These are phyloP conservation scores for Kingdonia uniflora DNA, from an alignment of 164 flowering plant genomes.

Conservation along the genomic window DNA sequence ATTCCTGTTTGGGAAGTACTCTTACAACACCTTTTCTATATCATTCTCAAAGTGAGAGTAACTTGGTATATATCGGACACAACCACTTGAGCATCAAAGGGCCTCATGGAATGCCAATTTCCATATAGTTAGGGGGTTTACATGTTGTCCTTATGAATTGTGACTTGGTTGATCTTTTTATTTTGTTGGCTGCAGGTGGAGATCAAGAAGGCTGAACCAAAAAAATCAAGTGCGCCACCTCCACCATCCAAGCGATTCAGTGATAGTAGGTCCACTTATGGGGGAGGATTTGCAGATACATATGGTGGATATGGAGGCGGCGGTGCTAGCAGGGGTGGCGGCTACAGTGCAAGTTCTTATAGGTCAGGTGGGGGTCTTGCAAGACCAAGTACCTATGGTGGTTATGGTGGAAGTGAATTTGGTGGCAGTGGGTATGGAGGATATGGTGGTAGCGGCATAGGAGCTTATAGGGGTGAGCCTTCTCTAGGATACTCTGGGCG, in stretches of 20 bases:
- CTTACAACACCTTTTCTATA: too few relatives aligned
- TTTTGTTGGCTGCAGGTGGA: constrained; percentile 56
- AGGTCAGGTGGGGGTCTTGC: constrained; percentile 40
- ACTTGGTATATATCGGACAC: too few relatives aligned
- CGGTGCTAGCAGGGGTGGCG: constrained; percentile 19
- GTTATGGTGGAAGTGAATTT: constrained; percentile 43
- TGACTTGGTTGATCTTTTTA: constrained; percentile 14
- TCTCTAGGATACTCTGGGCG: constrained; percentile 54
- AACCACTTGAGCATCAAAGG: too few relatives aligned
- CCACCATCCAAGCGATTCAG: constrained; percentile 42
- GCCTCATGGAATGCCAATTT: too few relatives aligned
- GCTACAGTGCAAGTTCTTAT: constrained; percentile 41
- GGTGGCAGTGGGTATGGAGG: constrained; percentile 51
- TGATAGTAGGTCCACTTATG: constrained; percentile 41
- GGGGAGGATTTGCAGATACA: constrained; percentile 52
- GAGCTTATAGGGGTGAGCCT: constrained; percentile 54
- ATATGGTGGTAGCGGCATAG: constrained; percentile 43
- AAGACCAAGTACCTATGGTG: constrained; percentile 46
- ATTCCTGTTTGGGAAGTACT: too few relatives aligned
- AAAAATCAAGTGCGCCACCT: constrained; percentile 46
- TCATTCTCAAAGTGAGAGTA: too few relatives aligned
- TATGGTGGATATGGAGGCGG: constrained; percentile 50
- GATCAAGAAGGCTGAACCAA: constrained; percentile 92
- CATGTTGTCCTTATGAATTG: constrained; percentile 2
- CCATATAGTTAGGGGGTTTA: background rate